phyloP scores from a whole-genome alignment of 192 early-diverging fungal species.

The Linnemannia hyalina region DNA sequence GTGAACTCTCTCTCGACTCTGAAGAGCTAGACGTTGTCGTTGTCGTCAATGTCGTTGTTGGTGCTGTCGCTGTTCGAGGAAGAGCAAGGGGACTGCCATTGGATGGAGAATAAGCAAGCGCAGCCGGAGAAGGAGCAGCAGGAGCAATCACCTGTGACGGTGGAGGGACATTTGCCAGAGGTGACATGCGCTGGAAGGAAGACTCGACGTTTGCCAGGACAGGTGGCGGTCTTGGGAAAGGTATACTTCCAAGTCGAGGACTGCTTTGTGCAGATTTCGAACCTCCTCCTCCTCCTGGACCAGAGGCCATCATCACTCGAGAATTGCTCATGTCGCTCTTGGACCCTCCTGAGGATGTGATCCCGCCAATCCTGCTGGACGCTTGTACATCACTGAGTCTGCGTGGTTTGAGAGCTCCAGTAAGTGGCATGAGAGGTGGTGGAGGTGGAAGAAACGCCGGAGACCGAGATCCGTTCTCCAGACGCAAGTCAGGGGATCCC shows the following conservation, averaged over 20 bases:
- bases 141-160: background rate
- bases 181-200: constrained; percentile 11
- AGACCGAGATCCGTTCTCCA: background rate
- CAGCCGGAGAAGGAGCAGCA: background rate
- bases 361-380: background rate
- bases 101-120: no score
- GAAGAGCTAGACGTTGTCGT: background rate
- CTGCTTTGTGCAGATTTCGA: background rate
- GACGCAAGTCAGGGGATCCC: background rate
- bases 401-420: background rate
- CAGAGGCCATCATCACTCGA: background rate
- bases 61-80: no score
- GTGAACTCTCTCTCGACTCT: background rate
- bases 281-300: background rate
- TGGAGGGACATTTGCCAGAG: background rate
- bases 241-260: background rate
- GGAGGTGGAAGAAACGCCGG: background rate
- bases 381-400: background rate
- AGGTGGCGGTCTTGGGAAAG: constrained; percentile 1
- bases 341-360: no score
- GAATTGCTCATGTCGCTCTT: no score
- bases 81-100: no score
- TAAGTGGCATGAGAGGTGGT: background rate
- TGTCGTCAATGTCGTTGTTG: background rate
- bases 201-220: background rate